Conservation (phyloP, 169 alveolate species). For the Plasmodium coatneyi region DNA sequence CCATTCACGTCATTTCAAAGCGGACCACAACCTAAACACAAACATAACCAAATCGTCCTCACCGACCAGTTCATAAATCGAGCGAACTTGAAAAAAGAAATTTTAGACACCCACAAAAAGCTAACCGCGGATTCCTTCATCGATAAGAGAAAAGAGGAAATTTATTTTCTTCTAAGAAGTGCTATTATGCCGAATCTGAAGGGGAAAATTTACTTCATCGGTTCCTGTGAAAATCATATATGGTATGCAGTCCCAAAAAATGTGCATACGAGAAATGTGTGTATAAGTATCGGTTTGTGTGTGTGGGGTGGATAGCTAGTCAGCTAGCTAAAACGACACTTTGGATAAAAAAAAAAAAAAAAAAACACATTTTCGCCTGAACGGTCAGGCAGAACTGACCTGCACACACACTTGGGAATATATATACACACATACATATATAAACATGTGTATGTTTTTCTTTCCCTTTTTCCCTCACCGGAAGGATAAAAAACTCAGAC, state of each 20-base stretch:
- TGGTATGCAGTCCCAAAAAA: constrained; percentile 26
- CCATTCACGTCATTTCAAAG: not conserved
- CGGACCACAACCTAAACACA: not conserved
- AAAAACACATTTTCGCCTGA: not conserved
- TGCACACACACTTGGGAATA: not conserved
- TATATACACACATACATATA: not conserved
- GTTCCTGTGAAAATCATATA: constrained; percentile 69
- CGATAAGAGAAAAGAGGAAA: constrained; percentile 65
- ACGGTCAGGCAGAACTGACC: not conserved
- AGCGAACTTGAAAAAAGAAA: constrained; percentile 45
- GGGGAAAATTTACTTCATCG: constrained; percentile 66
- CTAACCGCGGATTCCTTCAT: constrained; percentile 61
- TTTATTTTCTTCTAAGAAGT: constrained; percentile 38
- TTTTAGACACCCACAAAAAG: constrained; percentile 46
- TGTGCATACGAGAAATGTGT: not conserved
- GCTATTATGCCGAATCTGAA: constrained; percentile 68
- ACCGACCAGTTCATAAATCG: constrained; percentile 31
- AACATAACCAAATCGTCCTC: constrained; percentile 14
- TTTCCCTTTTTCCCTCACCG: not conserved
- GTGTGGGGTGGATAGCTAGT: not conserved
- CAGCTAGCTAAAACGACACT: not conserved
- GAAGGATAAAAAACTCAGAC: constrained; percentile 72
- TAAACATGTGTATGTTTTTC: not conserved
- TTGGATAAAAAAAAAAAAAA: not conserved
- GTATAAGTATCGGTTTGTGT: not conserved